phyloP scores from a whole-genome alignment of 768 basidiomycete species.

The Heimioporus sp. region DNA sequence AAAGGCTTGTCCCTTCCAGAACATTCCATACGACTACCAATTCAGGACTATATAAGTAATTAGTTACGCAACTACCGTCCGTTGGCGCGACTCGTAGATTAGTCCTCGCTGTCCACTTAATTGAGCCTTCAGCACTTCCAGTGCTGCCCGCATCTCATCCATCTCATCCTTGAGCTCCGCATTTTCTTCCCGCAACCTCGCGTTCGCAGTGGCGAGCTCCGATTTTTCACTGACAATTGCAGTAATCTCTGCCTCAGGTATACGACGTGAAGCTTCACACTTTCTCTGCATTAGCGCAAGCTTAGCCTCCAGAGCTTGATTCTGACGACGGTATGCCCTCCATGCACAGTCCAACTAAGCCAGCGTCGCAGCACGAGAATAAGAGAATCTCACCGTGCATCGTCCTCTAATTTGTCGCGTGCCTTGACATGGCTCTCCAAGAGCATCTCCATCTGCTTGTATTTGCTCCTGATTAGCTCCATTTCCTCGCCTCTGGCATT shows the following conservation, averaged over 20 bases:
- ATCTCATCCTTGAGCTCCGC: slow-evolving; percentile 49
- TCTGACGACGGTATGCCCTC: slow-evolving; percentile 57
- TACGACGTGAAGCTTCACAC: slow-evolving; percentile 33
- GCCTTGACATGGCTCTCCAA: slow-evolving; percentile 57
- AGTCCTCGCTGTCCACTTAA: slow-evolving; percentile 45
- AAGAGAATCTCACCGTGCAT: slow-evolving; percentile 47
- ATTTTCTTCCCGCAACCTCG: slow-evolving; percentile 58
- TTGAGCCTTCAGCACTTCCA: slow-evolving; percentile 63
- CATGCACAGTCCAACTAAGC: background rate
- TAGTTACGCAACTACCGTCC: slow-evolving; percentile 25
- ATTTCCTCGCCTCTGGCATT: slow-evolving; percentile 63
- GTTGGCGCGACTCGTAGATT: slow-evolving; percentile 47
- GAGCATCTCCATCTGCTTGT: slow-evolving; percentile 64
- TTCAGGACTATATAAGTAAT: slow-evolving; percentile 11
- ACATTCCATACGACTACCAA: slow-evolving; percentile 35
- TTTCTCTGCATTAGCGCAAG: slow-evolving; percentile 46
- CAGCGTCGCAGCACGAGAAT: background rate
- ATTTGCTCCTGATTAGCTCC: slow-evolving; percentile 51
- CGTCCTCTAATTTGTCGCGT: slow-evolving; percentile 53
- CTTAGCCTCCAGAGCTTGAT: slow-evolving; percentile 60
- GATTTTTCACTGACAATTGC: slow-evolving; percentile 47
- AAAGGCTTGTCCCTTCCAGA: slow-evolving; percentile 27
- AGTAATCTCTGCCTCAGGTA: slow-evolving; percentile 42
- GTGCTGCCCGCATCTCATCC: slow-evolving; percentile 68
- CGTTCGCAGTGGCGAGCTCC: slow-evolving; percentile 47